phyloP scores from a whole-genome alignment of 1,284 basidiomycete genomes.

The Ganoderma leucocontextum region DNA sequence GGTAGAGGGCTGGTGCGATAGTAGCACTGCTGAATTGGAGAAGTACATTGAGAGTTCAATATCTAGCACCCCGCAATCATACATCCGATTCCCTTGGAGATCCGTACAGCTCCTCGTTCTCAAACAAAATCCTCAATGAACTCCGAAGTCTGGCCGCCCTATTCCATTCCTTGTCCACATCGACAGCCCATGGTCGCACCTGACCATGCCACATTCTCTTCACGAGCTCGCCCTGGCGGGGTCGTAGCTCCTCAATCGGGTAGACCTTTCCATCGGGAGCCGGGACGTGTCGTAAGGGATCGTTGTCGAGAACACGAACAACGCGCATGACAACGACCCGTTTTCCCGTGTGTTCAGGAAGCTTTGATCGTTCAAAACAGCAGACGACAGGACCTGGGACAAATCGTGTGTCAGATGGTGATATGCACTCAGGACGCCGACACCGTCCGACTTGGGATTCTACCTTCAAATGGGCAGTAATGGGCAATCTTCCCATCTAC shows the following conservation, averaged over 20 bases:
- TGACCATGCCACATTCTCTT: too few relatives aligned
- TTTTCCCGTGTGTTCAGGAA: neutral
- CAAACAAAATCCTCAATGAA: too few relatives aligned
- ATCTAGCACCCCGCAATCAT: too few relatives aligned
- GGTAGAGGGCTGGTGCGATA: too few relatives aligned
- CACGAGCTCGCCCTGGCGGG: neutral
- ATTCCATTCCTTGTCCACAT: neutral
- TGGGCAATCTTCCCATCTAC: neutral
- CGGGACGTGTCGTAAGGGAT: neutral
- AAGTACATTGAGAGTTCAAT: too few relatives aligned
- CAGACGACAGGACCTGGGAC: neutral
- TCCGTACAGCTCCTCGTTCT: too few relatives aligned
- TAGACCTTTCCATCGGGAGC: neutral
- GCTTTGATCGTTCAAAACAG: neutral
- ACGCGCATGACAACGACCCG: constrained; percentile 1
- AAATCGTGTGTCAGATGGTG: neutral
- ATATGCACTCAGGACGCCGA: too few relatives aligned
- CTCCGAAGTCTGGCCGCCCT: neutral
- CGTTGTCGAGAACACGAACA: neutral
- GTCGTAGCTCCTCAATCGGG: neutral
- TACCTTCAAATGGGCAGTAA: neutral
- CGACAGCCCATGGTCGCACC: neutral
- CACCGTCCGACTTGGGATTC: neutral
- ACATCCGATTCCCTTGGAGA: too few relatives aligned
- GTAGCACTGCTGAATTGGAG: too few relatives aligned